These are phyloP conservation scores for Salicornia ramosissima DNA, from an alignment of 148 eudicot species.

Conservation along the genomic window DNA sequence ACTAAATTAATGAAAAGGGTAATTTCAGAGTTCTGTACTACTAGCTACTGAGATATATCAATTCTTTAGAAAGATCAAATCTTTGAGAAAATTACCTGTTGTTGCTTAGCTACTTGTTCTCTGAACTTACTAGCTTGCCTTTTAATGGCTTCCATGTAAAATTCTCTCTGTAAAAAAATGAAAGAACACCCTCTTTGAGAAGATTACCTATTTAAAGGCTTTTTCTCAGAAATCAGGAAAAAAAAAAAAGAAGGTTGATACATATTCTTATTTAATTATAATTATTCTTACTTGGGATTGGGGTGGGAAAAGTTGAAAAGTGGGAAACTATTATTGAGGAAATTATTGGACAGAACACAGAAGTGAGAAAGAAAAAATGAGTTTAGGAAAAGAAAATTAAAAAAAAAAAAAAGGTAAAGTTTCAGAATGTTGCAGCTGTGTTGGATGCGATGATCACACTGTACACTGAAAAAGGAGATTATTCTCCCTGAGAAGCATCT, in stretches of 20 bases:
- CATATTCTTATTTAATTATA: neutral
- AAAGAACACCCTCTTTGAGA: neutral
- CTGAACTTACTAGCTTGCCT: constrained; percentile 82
- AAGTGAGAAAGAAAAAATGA: neutral
- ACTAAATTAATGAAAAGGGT: neutral
- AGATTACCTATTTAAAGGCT: neutral
- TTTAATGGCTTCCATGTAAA: constrained; percentile 74
- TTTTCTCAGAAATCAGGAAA: neutral
- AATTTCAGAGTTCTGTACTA: neutral
- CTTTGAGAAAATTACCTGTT: constrained; percentile 45
- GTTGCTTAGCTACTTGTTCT: constrained; percentile 87
- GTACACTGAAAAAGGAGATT: neutral
- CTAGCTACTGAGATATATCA: neutral
- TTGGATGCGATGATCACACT: neutral
- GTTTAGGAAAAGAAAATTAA: neutral
- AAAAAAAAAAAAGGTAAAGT: neutral
- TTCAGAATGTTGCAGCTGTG: neutral
- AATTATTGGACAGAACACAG: neutral
- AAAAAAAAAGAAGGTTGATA: neutral
- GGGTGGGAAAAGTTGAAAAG: constrained; percentile 15
- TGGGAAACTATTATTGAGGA: constrained; percentile 4
- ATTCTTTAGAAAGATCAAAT: neutral
- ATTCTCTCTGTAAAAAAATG: no score
- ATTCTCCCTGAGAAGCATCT: neutral
- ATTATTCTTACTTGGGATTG: neutral